Evolutionary conservation across 768 basidiomycete genomes (phyloP).

Genomic region (Phylloporus arenicola): DNA sequence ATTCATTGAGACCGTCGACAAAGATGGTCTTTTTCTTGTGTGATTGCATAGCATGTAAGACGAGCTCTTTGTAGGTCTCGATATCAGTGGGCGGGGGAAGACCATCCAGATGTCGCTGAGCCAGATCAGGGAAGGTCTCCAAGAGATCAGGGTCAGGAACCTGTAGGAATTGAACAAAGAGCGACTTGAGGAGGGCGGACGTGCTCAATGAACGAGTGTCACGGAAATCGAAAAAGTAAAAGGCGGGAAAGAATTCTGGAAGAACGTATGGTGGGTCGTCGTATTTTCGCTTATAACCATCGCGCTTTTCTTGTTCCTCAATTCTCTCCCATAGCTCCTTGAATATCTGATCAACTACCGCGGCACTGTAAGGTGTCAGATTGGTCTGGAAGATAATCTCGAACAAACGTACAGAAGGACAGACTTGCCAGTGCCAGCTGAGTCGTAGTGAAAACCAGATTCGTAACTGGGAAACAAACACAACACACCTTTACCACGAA

Average conservation of each 20-base stretch:
- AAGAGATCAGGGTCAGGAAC: constrained; percentile 16
- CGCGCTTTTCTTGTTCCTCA: constrained; percentile 16
- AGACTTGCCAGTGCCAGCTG: constrained; percentile 22
- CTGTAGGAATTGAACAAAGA: constrained; percentile 26
- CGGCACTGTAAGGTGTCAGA: constrained; percentile 15
- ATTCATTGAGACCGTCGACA: constrained; percentile 24
- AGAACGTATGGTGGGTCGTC: constrained; percentile 15
- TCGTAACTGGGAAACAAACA: background rate
- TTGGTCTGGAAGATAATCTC: background rate
- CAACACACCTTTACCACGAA: constrained; percentile 18
- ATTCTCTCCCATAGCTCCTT: constrained; percentile 22
- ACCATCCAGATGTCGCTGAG: constrained; percentile 11
- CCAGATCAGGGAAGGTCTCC: constrained; percentile 19
- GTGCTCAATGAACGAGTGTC: constrained; percentile 17
- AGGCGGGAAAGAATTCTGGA: constrained; percentile 23
- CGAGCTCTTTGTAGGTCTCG: constrained; percentile 11
- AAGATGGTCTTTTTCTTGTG: constrained; percentile 21
- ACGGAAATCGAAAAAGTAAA: constrained; percentile 28
- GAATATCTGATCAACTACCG: constrained; percentile 21
- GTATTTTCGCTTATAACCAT: constrained; percentile 10
- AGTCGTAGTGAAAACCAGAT: background rate
- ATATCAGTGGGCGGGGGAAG: constrained; percentile 16
- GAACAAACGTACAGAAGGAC: constrained; percentile 17
- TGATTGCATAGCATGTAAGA: constrained; percentile 19
- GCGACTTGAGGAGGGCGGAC: constrained; percentile 19